These are phyloP conservation scores for Globisporangium camurandrum DNA, from an alignment of 352 stramenopile genomes.

Conservation along the genomic window DNA sequence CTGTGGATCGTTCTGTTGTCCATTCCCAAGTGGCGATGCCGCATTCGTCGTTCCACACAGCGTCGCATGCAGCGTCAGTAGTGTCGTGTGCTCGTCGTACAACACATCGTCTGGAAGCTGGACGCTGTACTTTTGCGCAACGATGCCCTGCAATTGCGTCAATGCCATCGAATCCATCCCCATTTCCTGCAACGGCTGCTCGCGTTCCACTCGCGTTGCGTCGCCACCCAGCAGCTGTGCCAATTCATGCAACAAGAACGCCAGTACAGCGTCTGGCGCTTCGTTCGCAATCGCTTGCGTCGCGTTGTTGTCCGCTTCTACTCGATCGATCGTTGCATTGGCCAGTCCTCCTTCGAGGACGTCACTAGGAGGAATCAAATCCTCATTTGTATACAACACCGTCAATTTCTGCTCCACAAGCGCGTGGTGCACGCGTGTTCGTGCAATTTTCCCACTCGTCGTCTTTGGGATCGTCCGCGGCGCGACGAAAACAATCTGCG, in stretches of 20 bases:
- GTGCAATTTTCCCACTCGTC: slow-evolving; percentile 97
- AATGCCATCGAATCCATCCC: slow-evolving; percentile 93
- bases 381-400: slow-evolving; percentile 73
- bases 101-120: slow-evolving; percentile 91
- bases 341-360: slow-evolving; percentile 22
- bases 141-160: slow-evolving; percentile 93
- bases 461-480: slow-evolving; percentile 95
- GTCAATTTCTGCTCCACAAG: slow-evolving; percentile 51
- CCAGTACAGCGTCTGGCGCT: slow-evolving; percentile 39
- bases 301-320: slow-evolving; percentile 13
- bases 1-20: slow-evolving; percentile 19
- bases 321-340: slow-evolving; percentile 23
- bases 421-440: slow-evolving; percentile 78
- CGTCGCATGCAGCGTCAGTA: slow-evolving; percentile 73
- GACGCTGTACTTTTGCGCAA: slow-evolving; percentile 84
- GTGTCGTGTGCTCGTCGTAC: slow-evolving; percentile 84
- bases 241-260: slow-evolving; percentile 51
- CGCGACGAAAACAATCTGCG: slow-evolving; percentile 88
- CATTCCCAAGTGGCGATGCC: slow-evolving; percentile 3
- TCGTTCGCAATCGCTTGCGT: slow-evolving; percentile 44
- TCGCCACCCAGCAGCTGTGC: slow-evolving; percentile 54
- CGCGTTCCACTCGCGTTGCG: slow-evolving; percentile 32
- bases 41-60: slow-evolving; percentile 30
- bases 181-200: slow-evolving; percentile 56
- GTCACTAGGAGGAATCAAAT: slow-evolving; percentile 54